phyloP scores from a whole-genome alignment of 2,329 filamentous ascomycete species.

The Calonectria pteridis region DNA sequence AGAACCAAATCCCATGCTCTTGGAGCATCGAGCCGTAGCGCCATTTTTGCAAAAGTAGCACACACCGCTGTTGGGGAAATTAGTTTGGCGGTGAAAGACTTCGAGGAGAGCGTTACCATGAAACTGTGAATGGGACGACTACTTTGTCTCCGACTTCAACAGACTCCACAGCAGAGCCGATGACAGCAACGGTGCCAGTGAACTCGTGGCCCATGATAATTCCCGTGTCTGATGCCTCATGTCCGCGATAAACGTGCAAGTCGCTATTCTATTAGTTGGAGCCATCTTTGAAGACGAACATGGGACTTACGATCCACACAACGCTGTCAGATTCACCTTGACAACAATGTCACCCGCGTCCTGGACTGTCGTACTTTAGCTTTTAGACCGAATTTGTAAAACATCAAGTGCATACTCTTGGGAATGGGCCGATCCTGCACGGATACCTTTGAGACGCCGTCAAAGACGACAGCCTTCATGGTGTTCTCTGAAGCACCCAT shows the following conservation, averaged over 20 bases:
- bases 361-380: conserved; percentile 61
- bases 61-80: conserved; percentile 51
- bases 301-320: conserved; percentile 85
- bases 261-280: conserved; percentile 67
- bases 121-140: conserved; percentile 86
- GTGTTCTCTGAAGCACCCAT: conserved; percentile 51
- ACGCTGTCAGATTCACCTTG: conserved; percentile 84
- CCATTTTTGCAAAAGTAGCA: conserved; percentile 90
- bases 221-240: conserved; percentile 75
- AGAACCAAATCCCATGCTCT: conserved; percentile 78
- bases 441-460: conserved; percentile 79
- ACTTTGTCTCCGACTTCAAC: conserved; percentile 82
- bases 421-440: conserved; percentile 86
- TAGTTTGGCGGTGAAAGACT: background rate
- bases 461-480: conserved; percentile 93
- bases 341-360: conserved; percentile 83
- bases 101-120: conserved; percentile 65
- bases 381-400: background rate
- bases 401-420: conserved; percentile 54
- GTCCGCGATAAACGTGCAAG: conserved; percentile 87
- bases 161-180: conserved; percentile 75
- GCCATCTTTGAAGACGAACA: background rate
- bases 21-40: conserved; percentile 82
- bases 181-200: conserved; percentile 78
- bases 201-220: conserved; percentile 89